Conservation (phyloP, 1,139 yeast species). For the Suhomyces panamericanus region DNA sequence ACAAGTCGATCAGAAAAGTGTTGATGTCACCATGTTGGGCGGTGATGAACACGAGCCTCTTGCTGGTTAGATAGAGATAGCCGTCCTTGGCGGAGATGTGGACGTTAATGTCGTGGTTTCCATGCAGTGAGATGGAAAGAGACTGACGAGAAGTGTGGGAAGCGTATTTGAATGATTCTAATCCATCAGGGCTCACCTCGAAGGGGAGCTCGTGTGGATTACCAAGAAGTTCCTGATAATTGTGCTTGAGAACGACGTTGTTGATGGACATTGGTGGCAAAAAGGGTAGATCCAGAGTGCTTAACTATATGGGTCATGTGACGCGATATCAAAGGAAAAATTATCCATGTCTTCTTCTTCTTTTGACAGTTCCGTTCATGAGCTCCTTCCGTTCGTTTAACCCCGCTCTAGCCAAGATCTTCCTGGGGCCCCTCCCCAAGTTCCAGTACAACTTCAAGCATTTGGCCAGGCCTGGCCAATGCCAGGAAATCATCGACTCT, state of each 20-base stretch:
- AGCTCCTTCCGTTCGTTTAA: constrained; percentile 29
- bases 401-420: constrained; percentile 28
- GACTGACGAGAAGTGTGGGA: constrained; percentile 25
- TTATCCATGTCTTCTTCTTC: background rate
- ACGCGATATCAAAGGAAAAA: background rate
- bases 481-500: constrained; percentile 44
- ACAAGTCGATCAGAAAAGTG: constrained; percentile 36
- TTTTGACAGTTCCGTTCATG: constrained; percentile 1
- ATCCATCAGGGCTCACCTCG: constrained; percentile 14
- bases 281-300: too few relatives aligned
- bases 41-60: constrained; percentile 38
- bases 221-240: constrained; percentile 21
- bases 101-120: constrained; percentile 16
- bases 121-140: constrained; percentile 16
- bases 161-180: constrained; percentile 17
- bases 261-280: constrained; percentile 34
- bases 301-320: background rate
- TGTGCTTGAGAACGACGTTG: constrained; percentile 26
- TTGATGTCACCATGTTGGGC: constrained; percentile 40
- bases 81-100: constrained; percentile 36
- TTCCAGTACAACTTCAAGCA: constrained; percentile 27
- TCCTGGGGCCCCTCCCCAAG: constrained; percentile 21
- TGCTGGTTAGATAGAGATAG: constrained; percentile 37
- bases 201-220: constrained; percentile 25
- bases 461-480: constrained; percentile 25